Percentiles rank a stretch among this genome's conserved stretches.
Conservation (phyloP, 2,329 filamentous ascomycete species). For the Cytospora leucostoma region DNA sequence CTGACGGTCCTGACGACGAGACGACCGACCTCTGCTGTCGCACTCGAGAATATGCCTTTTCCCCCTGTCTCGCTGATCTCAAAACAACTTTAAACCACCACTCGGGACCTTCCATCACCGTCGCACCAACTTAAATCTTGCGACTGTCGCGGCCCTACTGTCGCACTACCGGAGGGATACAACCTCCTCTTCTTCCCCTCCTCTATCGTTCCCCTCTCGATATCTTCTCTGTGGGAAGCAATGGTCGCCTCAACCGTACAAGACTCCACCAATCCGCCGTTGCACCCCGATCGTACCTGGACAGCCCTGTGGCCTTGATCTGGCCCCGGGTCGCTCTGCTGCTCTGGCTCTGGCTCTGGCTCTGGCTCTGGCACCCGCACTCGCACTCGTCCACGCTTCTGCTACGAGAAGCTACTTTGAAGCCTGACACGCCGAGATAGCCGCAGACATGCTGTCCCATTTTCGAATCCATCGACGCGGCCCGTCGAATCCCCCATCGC, state of each 20-base stretch:
- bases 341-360: conserved; percentile 16
- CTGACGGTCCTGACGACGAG: neutral
- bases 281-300: conserved; percentile 13
- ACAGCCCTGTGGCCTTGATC: conserved; percentile 18
- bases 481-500: conserved; percentile 57
- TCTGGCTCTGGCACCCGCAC: neutral
- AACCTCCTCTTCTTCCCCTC: neutral
- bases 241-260: conserved; percentile 17
- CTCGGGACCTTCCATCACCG: neutral
- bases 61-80: neutral
- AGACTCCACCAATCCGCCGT: conserved; percentile 4
- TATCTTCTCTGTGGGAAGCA: conserved; percentile 15
- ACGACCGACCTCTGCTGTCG: neutral
- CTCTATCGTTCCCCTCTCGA: neutral
- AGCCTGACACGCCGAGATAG: conserved; percentile 7
- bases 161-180: neutral
- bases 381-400: conserved; percentile 5
- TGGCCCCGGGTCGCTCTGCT: conserved; percentile 7
- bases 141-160: neutral
- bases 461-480: conserved; percentile 61
- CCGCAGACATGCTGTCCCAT: conserved; percentile 26
- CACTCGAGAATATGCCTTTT: neutral
- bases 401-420: neutral
- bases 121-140: neutral
- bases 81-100: neutral